phyloP scores from a whole-genome alignment of 169 alveolate species.

The Eimeria brunetti region DNA sequence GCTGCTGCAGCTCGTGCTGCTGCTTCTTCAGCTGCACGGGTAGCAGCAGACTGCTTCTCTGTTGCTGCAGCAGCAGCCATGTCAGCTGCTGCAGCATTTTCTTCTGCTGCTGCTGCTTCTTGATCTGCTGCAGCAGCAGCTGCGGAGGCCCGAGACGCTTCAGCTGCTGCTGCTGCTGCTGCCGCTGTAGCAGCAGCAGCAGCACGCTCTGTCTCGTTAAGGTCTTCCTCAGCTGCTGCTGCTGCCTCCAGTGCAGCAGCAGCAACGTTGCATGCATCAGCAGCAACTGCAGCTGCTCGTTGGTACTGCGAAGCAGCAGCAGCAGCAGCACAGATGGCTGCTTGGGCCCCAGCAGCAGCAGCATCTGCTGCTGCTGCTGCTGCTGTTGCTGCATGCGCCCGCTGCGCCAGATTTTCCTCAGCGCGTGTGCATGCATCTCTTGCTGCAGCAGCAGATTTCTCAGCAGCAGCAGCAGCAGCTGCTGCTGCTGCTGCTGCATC shows the following conservation, averaged over 20 bases:
- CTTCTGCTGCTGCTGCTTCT: slow-evolving; percentile 34
- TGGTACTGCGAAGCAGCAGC: slow-evolving; percentile 35
- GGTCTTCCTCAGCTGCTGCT: slow-evolving; percentile 24
- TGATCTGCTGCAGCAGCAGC: slow-evolving; percentile 54
- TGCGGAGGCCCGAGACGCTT: not conserved
- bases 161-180: slow-evolving; percentile 44
- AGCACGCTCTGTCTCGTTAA: not conserved
- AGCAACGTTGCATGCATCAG: not conserved
- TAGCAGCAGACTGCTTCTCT: not conserved
- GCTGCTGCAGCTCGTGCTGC: slow-evolving; percentile 20
- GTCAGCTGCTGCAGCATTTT: slow-evolving; percentile 30
- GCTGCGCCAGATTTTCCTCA: not conserved
- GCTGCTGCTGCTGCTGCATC: slow-evolving; percentile 30
- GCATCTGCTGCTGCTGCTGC: slow-evolving; percentile 64
- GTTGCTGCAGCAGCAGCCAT: slow-evolving; percentile 24
- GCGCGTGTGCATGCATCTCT: not conserved
- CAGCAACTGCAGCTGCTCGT: slow-evolving; percentile 11
- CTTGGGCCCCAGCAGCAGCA: slow-evolving; percentile 30
- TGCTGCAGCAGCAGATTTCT: slow-evolving; percentile 34
- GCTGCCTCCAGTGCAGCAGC: slow-evolving; percentile 28
- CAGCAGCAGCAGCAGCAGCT: not conserved
- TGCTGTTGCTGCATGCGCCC: slow-evolving; percentile 22
- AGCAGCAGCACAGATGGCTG: slow-evolving; percentile 42
- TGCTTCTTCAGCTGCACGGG: not conserved
- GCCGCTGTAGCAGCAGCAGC: slow-evolving; percentile 19